A percentile compares a stretch with the other conserved stretches of the same genome.
These are phyloP conservation scores for Naematelia aurantialba DNA, from an alignment of 768 basidiomycete genomes.

Conservation along the genomic window DNA sequence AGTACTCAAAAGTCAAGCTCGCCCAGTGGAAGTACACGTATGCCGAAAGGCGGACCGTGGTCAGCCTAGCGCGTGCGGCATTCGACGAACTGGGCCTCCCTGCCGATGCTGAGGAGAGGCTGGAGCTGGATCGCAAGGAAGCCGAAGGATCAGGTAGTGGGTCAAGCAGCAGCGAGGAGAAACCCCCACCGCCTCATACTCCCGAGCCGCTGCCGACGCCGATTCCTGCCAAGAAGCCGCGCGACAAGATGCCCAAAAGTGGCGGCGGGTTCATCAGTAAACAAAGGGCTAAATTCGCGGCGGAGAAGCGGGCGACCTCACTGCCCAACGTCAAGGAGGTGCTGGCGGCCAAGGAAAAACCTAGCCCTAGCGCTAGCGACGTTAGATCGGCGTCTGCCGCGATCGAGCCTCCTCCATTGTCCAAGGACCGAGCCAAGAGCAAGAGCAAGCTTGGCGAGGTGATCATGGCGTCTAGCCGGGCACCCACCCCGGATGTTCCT, in stretches of 20 bases:
- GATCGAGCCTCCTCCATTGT: background rate
- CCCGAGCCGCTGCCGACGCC: background rate
- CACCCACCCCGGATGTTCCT: background rate
- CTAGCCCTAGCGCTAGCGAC: background rate
- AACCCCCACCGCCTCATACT: slow-evolving; percentile 4
- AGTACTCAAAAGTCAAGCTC: slow-evolving; percentile 44
- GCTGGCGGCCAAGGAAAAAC: slow-evolving; percentile 2
- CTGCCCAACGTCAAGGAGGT: slow-evolving; percentile 21
- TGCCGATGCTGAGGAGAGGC: slow-evolving; percentile 31
- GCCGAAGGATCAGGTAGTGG: background rate
- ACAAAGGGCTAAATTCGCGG: slow-evolving; percentile 30
- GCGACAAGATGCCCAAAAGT: background rate
- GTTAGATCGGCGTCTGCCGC: background rate
- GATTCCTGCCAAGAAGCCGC: background rate
- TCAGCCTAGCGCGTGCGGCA: slow-evolving; percentile 25
- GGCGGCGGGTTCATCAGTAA: slow-evolving; percentile 14
- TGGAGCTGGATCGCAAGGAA: slow-evolving; percentile 22
- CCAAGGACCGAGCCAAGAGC: background rate
- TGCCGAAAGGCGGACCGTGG: slow-evolving; percentile 25
- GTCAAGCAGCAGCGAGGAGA: background rate
- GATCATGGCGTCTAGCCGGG: background rate
- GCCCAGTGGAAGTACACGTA: slow-evolving; percentile 34
- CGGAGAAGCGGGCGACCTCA: slow-evolving; percentile 22
- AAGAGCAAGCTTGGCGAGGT: slow-evolving; percentile 2
- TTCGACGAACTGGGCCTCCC: slow-evolving; percentile 39